phyloP scores from a whole-genome alignment of 2,329 filamentous ascomycete species.

The Cladobotryum mycophilum region DNA sequence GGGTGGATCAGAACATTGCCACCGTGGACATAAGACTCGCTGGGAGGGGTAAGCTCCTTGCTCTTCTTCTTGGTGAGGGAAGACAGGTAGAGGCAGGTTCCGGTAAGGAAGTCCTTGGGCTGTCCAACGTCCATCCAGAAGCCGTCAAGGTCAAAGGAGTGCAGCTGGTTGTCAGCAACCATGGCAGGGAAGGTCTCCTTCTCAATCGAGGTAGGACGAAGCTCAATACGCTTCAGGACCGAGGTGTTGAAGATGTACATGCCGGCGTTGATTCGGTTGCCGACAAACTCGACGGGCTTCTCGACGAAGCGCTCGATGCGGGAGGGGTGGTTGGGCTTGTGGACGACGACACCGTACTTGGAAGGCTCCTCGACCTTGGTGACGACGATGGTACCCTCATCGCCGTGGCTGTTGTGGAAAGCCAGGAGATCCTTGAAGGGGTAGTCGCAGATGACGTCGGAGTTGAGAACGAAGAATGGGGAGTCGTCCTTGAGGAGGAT shows the following conservation, averaged over 20 bases:
- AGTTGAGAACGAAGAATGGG: conserved; percentile 98
- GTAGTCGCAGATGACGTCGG: conserved; percentile 96
- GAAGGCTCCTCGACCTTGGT: conserved; percentile 99
- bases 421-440: conserved; percentile 83
- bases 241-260: conserved; percentile 97
- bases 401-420: conserved; percentile 88
- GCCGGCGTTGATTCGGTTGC: conserved; percentile 97
- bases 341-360: conserved; percentile 97
- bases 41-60: conserved; percentile 69
- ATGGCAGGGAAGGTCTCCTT: conserved; percentile 98
- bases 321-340: conserved; percentile 86
- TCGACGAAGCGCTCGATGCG: conserved; percentile 98
- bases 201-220: conserved; percentile 94
- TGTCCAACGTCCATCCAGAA: conserved; percentile 99
- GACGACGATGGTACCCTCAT: conserved; percentile 95
- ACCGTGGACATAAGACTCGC: conserved; percentile 77
- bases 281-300: conserved; percentile 97
- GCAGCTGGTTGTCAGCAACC: conserved; percentile 79
- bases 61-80: conserved; percentile 85
- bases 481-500: conserved; percentile 88
- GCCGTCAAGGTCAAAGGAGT: conserved; percentile 93
- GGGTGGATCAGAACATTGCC: conserved; percentile 96
- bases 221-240: conserved; percentile 84
- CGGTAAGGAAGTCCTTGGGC: conserved; percentile 95
- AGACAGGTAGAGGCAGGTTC: conserved; percentile 92